Base-by-base conservation (phyloP, 441 rosid species). In the Populus tomentosa region DNA sequence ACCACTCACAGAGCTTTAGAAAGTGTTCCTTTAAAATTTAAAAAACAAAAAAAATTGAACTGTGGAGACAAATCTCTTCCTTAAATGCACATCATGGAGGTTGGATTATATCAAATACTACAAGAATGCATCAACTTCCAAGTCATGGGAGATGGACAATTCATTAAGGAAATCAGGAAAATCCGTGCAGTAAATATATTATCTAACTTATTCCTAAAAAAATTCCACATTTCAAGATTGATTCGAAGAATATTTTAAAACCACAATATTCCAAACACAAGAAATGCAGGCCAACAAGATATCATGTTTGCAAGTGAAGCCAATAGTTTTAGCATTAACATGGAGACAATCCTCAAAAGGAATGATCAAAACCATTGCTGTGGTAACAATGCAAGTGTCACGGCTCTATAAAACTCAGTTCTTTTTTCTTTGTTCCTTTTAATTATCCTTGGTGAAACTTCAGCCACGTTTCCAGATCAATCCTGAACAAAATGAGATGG, bases 181-280 rank as follows among this genome's bases (percentile, higher is more conserved):
- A 50, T 50, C 6, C 14, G 59, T 5, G 59, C 59, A 50, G 59
- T 7, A 14, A 50, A 16, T 50, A 50, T 33, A 33, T 36, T 1
- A 6, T 36, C 40, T 36, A 36, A 36, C 40, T 53, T 7, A 18
- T 53, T 53, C 61, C 0, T 16, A 53, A 53, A 53, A 6, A 53
- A 18, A 6, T 6, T 33, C 35, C 35, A 33, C 35, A 33, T 33
- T 33, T 33, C 5, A 33, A 33, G 35, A 18, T 18, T 53, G 61
- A 53, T 53, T 20, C 18, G 61, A 20, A 53, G 50, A 89, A 82
- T 80, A 78, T 42, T 14, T 50, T 32, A 2, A 24, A 4, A 70
- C 3, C 33, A 42, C 1, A 21, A 72, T 30, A n/a, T 30, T 32
- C 75, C 66, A 26, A 23, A 26, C 69, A 61, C 26, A 35, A 35